Base-by-base conservation (phyloP, 768 basidiomycete species). In the Lepiota brunneoincarnata region DNA sequence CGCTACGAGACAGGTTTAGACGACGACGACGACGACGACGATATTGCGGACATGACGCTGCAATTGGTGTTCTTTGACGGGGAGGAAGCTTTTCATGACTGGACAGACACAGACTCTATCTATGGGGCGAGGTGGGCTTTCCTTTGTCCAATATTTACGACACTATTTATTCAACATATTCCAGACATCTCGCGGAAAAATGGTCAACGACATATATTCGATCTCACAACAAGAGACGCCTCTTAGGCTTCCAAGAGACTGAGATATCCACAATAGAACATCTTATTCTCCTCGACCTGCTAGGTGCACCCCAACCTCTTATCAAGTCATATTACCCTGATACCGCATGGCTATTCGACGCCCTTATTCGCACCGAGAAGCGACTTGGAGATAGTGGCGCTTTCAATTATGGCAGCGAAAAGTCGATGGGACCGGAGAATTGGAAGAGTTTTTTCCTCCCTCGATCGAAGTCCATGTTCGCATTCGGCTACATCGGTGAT, bases 31-130 rank as follows among this genome's bases (percentile, higher is more conserved):
- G 57, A 56, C 34, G 56, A 58, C n/a, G 91, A 91, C 39, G 89
- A 92, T 49, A 72, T 86, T 12, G 82, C 82, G 0, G 88, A 91
- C 53, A 92, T 89, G 17, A 96, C 95, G 2, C 69, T 99, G 7
- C 93, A 97, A 65, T 74, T 98, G 7, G 78, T 99, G 9, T 96
- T 98, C 67, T 96, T 99, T 55, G 97, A 99, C 63, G 97, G 97
- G 2, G 97, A 99, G 70, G 97, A 98, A 69, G 97, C 97, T 0
- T 98, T 96, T 69, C 76, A 83, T 43, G 75, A 81, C 23, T 99
- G 96, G 96, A 93, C 92, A 2, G 80, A 77, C 26, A 83, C 80
- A 2, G 96, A 99, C 69, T 95, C 92, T 1, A 85, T 93, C 39
- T 99, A 99, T 65, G 96, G 96, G n/a, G 87, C 96, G 37, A 84